Conservation (phyloP, 306 rosid species). For the Quercus ilex region DNA sequence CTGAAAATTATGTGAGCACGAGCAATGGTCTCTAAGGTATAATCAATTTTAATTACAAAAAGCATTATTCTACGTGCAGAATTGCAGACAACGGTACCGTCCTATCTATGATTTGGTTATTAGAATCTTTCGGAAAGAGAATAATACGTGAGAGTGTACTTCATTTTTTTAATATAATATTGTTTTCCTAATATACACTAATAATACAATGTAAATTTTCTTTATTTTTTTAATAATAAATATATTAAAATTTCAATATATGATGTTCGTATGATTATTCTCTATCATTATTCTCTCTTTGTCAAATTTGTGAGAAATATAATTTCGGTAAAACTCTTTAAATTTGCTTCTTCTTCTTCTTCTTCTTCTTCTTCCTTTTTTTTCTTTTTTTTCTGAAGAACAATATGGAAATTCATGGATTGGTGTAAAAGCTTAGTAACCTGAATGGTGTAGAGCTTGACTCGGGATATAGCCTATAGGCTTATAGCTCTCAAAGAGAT, state of each 20-base stretch:
- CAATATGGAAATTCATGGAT: not conserved
- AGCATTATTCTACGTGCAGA: not conserved
- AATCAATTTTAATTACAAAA: not conserved
- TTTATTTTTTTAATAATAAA: too few species aligned
- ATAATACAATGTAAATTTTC: too few species aligned
- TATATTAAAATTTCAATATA: too few species aligned
- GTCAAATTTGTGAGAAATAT: too few species aligned
- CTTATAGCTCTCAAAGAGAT: too few species aligned
- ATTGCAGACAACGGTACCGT: not conserved
- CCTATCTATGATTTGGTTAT: too few species aligned
- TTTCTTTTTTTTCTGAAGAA: too few species aligned
- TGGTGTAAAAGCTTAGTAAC: not conserved
- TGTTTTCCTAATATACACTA: too few species aligned
- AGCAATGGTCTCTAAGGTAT: not conserved
- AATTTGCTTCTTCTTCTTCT: not conserved
- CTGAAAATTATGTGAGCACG: not conserved
- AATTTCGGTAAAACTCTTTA: not conserved
- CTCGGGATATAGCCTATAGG: too few species aligned
- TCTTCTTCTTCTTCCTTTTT: not conserved
- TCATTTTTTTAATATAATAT: not conserved
- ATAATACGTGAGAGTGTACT: not conserved
- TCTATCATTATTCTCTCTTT: too few species aligned
- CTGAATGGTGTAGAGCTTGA: not conserved
- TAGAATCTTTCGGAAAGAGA: not conserved
- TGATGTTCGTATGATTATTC: fast-evolving